Base-by-base conservation (phyloP, 2,329 filamentous ascomycete species). In the Calonectria henricotiae region DNA sequence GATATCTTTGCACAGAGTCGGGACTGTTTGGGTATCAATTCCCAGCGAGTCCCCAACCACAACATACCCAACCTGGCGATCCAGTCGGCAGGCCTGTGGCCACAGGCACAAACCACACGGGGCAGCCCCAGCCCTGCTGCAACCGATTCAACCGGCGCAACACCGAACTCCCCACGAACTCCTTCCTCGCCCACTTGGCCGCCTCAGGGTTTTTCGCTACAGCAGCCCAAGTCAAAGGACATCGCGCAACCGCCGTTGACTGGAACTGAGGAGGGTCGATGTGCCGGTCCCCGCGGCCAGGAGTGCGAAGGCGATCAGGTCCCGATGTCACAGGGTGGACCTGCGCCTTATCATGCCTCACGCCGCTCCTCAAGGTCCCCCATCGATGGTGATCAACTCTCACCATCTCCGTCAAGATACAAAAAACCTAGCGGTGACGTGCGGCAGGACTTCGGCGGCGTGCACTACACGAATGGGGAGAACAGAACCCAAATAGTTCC, bases 261-360 rank as follows among this genome's bases (percentile, higher is more conserved):
- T 69, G 69, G 67, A 37, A 68, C 70, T 55, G 74, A 64, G 51
- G 75, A 74, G 76, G 80, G 85, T 89, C 89, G 86, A 91, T 91
- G 89, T 88, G 82, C 85, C 82, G 85, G 84, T 84, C 84, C 82
- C 83, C 82, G 82, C 82, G 85, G 83, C 83, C 82, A 83, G 80
- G 83, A 82, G 82, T 81, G 83, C 81, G 84, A 82, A 86, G 87
- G 88, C 85, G 88, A 89, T 83, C 86, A 86, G 87, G 84, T 84
- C 85, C 87, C 88, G 85, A 91, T 91, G 90, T 90, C 89, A 85
- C 88, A 90, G 85, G 87, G 86, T 84, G 86, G 85, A 78, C 82
- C 86, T 86, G 85, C 84, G 82, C 84, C 87, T 87, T 85, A 83
- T 81, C 85, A 88, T 85, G 82, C 84, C 80, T 87, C 88, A 83